These are phyloP conservation scores for Tetrahymena elliotti DNA, from an alignment of 73 alveolate species.

Conservation along the genomic window DNA sequence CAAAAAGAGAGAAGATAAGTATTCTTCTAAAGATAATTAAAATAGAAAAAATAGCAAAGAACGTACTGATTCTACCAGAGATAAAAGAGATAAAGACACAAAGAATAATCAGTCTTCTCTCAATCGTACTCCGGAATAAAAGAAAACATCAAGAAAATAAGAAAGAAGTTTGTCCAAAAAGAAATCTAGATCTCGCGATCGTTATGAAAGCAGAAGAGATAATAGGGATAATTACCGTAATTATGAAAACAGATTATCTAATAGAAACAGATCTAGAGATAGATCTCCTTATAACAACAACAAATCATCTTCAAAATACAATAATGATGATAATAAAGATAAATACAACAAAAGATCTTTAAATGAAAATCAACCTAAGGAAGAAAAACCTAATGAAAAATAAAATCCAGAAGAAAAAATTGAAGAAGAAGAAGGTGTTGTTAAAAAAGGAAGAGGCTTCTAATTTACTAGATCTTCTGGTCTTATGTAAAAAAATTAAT, in stretches of 20 bases:
- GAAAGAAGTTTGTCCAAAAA: neutral
- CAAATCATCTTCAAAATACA: neutral
- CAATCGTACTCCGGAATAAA: neutral
- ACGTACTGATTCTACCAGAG: neutral
- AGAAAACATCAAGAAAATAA: neutral
- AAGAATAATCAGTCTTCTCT: neutral
- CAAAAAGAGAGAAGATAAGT: neutral
- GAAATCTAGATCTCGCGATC: neutral
- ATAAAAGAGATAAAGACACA: neutral
- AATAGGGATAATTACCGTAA: neutral
- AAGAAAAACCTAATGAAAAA: neutral
- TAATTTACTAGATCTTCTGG: neutral
- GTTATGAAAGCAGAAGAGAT: neutral
- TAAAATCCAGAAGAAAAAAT: neutral
- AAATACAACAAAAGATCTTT: neutral
- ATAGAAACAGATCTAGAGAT: neutral
- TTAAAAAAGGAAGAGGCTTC: neutral
- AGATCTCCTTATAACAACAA: neutral
- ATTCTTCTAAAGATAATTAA: neutral
- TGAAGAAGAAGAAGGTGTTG: neutral
- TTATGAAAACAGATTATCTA: neutral
- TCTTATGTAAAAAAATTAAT: neutral
- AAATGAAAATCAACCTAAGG: neutral
- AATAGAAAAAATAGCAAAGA: neutral
- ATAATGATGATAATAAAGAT: neutral